phyloP scores from a whole-genome alignment of 2,329 filamentous ascomycete genomes.

The Didymella glomerata region DNA sequence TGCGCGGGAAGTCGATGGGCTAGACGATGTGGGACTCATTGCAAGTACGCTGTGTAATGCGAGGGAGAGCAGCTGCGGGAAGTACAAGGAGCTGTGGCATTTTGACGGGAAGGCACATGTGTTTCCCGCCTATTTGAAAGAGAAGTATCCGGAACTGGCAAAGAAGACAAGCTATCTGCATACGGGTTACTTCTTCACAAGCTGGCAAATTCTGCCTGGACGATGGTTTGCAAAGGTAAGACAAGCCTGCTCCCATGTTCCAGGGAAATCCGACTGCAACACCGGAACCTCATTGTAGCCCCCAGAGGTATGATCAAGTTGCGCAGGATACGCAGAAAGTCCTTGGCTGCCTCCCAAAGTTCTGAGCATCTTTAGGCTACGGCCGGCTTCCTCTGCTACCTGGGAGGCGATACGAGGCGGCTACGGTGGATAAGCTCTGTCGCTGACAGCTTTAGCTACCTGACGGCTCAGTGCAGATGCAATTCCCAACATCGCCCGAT shows the following conservation, averaged over 20 bases:
- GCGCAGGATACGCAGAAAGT: not conserved
- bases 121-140: not conserved
- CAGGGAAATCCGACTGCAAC: not conserved
- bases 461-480: not conserved
- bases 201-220: not conserved
- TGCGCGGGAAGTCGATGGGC: not conserved
- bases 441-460: not conserved
- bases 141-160: not conserved
- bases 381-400: not conserved
- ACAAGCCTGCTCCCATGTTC: not conserved
- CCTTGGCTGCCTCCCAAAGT: not conserved
- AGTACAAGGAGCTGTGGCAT: not conserved
- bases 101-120: not conserved
- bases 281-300: not conserved
- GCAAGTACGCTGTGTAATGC: not conserved
- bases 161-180: not conserved
- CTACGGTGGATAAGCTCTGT: not conserved
- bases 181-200: not conserved
- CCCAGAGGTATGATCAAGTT: not conserved
- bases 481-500: not conserved
- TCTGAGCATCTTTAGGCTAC: too few species aligned
- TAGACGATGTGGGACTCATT: not conserved
- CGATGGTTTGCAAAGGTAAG: not conserved
- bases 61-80: not conserved
- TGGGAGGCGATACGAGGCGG: not conserved